phyloP scores from a whole-genome alignment of 1,284 basidiomycete genomes.

The Mycosarcoma mackinlayi region DNA sequence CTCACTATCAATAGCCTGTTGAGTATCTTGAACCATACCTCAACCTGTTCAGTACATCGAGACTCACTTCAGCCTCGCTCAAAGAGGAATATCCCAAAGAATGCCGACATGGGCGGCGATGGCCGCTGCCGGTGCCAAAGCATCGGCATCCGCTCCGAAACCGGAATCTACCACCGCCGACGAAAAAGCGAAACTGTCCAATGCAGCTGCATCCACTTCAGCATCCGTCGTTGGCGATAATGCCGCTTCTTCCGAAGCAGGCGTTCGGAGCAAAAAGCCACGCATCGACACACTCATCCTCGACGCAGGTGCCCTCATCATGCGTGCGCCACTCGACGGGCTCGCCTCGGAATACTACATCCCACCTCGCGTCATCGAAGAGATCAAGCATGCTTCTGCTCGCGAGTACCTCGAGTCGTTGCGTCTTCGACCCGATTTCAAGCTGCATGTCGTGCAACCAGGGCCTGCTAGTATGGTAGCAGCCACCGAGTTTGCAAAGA shows the following conservation, averaged over 20 bases:
- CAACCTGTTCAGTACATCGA: background rate
- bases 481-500: constrained; percentile 92
- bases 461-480: constrained; percentile 57
- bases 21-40: no score
- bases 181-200: constrained; percentile 4
- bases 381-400: constrained; percentile 63
- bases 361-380: constrained; percentile 61
- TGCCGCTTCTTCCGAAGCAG: constrained; percentile 8
- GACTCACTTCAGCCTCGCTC: background rate
- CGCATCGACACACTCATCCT: constrained; percentile 63
- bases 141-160: constrained; percentile 21
- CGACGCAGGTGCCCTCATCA: constrained; percentile 65
- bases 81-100: background rate
- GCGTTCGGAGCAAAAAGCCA: constrained; percentile 36
- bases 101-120: constrained; percentile 49
- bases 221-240: constrained; percentile 1
- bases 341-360: constrained; percentile 64
- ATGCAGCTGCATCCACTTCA: constrained; percentile 26
- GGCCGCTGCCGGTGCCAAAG: constrained; percentile 33
- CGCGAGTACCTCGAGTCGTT: constrained; percentile 63
- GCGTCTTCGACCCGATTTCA: constrained; percentile 51
- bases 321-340: constrained; percentile 57
- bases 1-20: background rate
- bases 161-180: constrained; percentile 1
- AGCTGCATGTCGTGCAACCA: constrained; percentile 60